A percentile compares a stretch with the other conserved stretches of the same genome.
phyloP scores from a whole-genome alignment of 148 eudicot genomes.

The Simmondsia chinensis region DNA sequence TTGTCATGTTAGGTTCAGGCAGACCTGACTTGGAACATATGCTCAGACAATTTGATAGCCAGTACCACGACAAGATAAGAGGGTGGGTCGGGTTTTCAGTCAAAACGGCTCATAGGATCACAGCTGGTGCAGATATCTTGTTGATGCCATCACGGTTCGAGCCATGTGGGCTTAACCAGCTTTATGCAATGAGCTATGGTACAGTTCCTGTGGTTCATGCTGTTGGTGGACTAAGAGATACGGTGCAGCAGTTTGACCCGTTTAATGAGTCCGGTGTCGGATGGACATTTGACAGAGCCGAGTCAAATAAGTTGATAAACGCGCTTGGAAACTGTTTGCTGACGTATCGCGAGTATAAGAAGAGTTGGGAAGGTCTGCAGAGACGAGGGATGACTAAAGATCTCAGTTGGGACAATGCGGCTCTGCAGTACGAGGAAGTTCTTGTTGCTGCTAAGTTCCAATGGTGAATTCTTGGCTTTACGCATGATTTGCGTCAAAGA shows the following conservation, averaged over 20 bases:
- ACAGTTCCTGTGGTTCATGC: conserved; percentile 95
- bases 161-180: conserved; percentile 95
- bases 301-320: conserved; percentile 39
- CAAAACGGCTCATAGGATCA: conserved; percentile 77
- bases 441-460: conserved; percentile 88
- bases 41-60: conserved; percentile 66
- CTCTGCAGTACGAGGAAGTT: conserved; percentile 72
- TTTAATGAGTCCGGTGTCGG: conserved; percentile 64
- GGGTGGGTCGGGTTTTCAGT: conserved; percentile 98
- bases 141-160: conserved; percentile 97
- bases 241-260: conserved; percentile 82
- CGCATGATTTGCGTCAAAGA: background rate
- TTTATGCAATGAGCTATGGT: conserved; percentile 91
- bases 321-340: conserved; percentile 74
- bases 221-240: conserved; percentile 92
- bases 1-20: conserved; percentile 87
- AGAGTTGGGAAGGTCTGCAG: conserved; percentile 83
- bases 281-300: conserved; percentile 83
- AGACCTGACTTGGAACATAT: conserved; percentile 74
- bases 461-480: conserved; percentile 32
- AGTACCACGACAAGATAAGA: conserved; percentile 38
- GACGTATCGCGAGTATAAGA: conserved; percentile 54
- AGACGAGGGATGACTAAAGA: conserved; percentile 75
- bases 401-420: conserved; percentile 87
- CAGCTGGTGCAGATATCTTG: conserved; percentile 87